Evolutionary conservation across 2,329 filamentous ascomycete species (phyloP), one percentile per base, ranked within the genome.

Genomic region (Ascomycota sp.): DNA sequence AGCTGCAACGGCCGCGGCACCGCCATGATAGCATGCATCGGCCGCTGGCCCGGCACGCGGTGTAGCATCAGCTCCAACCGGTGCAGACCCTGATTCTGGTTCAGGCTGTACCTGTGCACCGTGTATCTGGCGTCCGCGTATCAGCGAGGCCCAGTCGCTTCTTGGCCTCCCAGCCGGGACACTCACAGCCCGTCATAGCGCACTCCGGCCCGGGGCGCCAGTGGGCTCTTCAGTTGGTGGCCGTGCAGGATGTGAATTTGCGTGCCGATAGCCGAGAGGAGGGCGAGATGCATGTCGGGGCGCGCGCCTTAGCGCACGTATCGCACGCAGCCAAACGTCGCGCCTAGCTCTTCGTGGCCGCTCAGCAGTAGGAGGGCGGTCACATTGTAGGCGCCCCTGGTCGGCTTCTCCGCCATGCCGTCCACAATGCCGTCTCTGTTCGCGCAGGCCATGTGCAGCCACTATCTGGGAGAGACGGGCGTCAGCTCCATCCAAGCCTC

Each of bases 141-240:
- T 17, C 15, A 17, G 15, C 15, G 15, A 17, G 15, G 15, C 15
- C 15, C 15, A 4, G 15, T 17, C 15, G 15, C 15, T 4, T 4
- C 15, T 17, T 17, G 3, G 15, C 15, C 15, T 17, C 15, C 15
- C 15, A 17, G 15, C 15, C 15, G 15, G 15, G 4, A 17, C 15
- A 50, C 63, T 45, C 48, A 69, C 63, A 68, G 37, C 30, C 67
- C 67, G 40, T 72, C 67, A 35, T 69, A 71, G 34, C 67, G 51
- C 20, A 71, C 41, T 2, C 67, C 67, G 2, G 52, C 61, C 23
- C 43, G 40, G 1, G 67, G 67, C 4, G 66, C 63, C 33, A 60
- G 52, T 2, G 55, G 50, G 32, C 65, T 69, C 36, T 55, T 55
- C 13, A 71, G 50, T 21, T 44, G 47, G 35, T 61, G 48, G 3